These are phyloP conservation scores for Adansonia grandidieri DNA, from an alignment of 441 rosid genomes.

Conservation along the genomic window DNA sequence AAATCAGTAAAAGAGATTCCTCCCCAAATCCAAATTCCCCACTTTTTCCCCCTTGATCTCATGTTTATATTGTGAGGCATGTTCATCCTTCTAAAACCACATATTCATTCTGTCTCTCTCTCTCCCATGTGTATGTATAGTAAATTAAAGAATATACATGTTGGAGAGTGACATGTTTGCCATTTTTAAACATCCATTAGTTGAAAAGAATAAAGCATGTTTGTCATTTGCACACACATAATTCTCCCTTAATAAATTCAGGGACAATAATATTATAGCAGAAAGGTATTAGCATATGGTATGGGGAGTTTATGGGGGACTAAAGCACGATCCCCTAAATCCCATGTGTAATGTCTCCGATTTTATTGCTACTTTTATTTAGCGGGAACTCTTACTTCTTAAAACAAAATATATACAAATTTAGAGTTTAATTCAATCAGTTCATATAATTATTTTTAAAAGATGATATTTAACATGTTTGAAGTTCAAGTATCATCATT, in stretches of 20 bases:
- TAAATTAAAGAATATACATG: not conserved
- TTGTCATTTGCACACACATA: conserved; percentile 12
- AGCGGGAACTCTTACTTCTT: not conserved
- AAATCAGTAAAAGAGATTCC: conserved; percentile 33
- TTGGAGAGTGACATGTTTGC: conserved; percentile 19
- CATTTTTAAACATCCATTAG: not conserved
- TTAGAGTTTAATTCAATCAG: too few species aligned
- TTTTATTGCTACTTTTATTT: conserved; percentile 28
- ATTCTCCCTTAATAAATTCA: not conserved
- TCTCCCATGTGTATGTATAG: not conserved
- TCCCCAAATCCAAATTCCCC: conserved; percentile 22
- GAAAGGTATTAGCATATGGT: not conserved
- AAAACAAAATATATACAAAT: not conserved
- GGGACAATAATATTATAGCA: not conserved
- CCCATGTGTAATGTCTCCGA: conserved; percentile 7
- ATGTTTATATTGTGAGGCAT: conserved; percentile 2
- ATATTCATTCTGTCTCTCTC: not conserved
- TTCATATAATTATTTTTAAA: too few species aligned
- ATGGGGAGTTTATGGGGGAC: conserved; percentile 14
- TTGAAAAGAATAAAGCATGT: conserved; percentile 8
- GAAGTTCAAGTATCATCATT: too few species aligned
- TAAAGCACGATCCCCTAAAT: conserved; percentile 29
- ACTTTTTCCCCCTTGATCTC: not conserved
- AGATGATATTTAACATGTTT: too few species aligned
- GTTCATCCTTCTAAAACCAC: conserved; percentile 17